Base-by-base conservation (phyloP, 2,329 filamentous ascomycete genomes). In the Emydomyces testavorans region DNA sequence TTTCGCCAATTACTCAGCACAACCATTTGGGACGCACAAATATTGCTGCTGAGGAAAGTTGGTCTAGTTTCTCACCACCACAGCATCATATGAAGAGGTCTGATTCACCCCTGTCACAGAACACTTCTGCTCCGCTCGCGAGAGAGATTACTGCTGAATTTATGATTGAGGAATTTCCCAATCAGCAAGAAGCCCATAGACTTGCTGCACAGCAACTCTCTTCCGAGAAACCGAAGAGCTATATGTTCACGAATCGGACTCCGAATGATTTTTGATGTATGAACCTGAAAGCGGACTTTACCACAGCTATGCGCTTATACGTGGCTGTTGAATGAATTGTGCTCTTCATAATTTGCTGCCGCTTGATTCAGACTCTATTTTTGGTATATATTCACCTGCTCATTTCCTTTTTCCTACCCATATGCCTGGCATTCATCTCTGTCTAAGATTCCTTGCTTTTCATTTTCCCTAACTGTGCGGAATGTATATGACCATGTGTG, bases 221-320 rank as follows among this genome's bases (percentile, higher is more conserved):
- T 23, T 61, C 61, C 18, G 65, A 68, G 49, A 64, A 63, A 54
- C 63, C 65, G 5, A 68, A 68, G 55, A 63, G 58, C 38, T 71
- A 68, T 51, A 65, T 65, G 8, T 71, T 71, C 47, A 62, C 66
- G 46, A 68, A 70, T 51, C 60, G 62, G 40, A 67, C 66, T 24
- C 62, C 65, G 39, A 65, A 60, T 51, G 62, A 68, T 53, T 67
- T 63, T 28, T 49, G 43, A 50, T 39, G n/a, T 11, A 18, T 6
- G 16, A 4, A 6, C 23, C 23, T 6, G 1, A 16, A 26, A 24
- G 15, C 26, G 26, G 5, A 3, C 38, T 16, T 26, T n/a, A 21
- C 20, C 13, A 21, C 18, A 37, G n/a, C 16, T 37, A 11, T 37
- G 6, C 13, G 34, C 16, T 20, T 16, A 3, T 5, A 18, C n/a